phyloP scores from a whole-genome alignment of 2,329 filamentous ascomycete species.

The Microthyrium microscopicum region DNA sequence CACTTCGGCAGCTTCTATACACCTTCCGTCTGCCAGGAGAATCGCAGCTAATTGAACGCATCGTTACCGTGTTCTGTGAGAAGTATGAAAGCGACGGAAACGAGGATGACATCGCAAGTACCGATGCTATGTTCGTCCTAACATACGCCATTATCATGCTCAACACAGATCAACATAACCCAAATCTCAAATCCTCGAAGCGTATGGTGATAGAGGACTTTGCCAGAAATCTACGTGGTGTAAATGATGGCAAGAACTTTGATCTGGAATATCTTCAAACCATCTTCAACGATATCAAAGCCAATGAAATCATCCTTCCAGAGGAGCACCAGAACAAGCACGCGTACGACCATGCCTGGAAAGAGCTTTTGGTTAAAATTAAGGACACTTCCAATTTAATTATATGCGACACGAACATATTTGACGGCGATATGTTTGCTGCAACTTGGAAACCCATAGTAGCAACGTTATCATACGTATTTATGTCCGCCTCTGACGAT shows the following conservation, averaged over 20 bases:
- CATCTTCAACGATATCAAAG: conserved; percentile 83
- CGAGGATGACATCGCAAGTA: conserved; percentile 61
- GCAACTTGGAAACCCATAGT: conserved; percentile 92
- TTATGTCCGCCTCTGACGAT: conserved; percentile 96
- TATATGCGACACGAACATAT: conserved; percentile 80
- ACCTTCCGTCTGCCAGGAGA: conserved; percentile 90
- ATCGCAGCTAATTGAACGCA: conserved; percentile 80
- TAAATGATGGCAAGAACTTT: conserved; percentile 77
- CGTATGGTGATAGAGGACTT: conserved; percentile 81
- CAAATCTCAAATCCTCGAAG: conserved; percentile 60
- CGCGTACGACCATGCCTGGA: conserved; percentile 95
- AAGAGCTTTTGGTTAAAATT: conserved; percentile 76
- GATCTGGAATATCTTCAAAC: conserved; percentile 63
- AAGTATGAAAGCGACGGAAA: conserved; percentile 59
- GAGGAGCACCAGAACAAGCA: conserved; percentile 96
- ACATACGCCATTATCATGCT: conserved; percentile 96
- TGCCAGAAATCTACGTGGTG: conserved; percentile 72
- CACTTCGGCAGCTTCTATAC: conserved; percentile 69
- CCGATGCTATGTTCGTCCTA: conserved; percentile 76
- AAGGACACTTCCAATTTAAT: conserved; percentile 56
- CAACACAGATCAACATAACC: conserved; percentile 94
- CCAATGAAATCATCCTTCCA: conserved; percentile 87
- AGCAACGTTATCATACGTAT: conserved; percentile 90
- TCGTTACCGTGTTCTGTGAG: conserved; percentile 73
- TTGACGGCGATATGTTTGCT: conserved; percentile 94